These are phyloP conservation scores for Physcomitrium patens DNA, from an alignment of 225 moss, liverwort and hornwort species.

Conservation along the genomic window DNA sequence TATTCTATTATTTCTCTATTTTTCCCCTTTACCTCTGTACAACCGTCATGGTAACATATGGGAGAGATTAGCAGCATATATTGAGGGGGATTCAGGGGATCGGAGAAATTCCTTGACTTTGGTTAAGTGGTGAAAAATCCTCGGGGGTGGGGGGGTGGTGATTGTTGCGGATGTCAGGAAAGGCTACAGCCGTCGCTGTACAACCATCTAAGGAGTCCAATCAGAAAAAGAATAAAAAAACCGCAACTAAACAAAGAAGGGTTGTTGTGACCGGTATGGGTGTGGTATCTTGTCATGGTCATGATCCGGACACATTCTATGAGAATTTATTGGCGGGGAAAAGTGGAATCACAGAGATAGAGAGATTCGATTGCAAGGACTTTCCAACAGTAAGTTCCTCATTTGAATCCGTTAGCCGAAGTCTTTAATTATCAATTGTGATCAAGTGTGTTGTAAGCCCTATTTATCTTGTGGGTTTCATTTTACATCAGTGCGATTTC, in stretches of 20 bases:
- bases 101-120: background rate
- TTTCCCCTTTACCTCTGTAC: too few relatives aligned
- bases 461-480: background rate
- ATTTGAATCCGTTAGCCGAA: background rate
- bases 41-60: too few relatives aligned
- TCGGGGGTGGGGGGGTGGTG: background rate
- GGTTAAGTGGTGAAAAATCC: constrained; percentile 4
- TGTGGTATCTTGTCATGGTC: constrained; percentile 52
- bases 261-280: constrained; percentile 68
- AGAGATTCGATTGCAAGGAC: constrained; percentile 62
- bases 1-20: too few relatives aligned
- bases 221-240: constrained; percentile 48
- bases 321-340: constrained; percentile 58
- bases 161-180: constrained; percentile 36
- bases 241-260: constrained; percentile 52
- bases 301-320: constrained; percentile 56
- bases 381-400: constrained; percentile 52
- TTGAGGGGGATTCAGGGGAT: background rate
- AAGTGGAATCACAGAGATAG: constrained; percentile 59
- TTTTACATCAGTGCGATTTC: background rate
- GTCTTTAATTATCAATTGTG: background rate
- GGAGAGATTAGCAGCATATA: background rate
- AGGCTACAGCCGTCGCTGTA: constrained; percentile 52
- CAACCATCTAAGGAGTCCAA: constrained; percentile 51
- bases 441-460: background rate